phyloP scores from a whole-genome alignment of 352 stramenopile species.

The Phytophthora citrophthora region DNA sequence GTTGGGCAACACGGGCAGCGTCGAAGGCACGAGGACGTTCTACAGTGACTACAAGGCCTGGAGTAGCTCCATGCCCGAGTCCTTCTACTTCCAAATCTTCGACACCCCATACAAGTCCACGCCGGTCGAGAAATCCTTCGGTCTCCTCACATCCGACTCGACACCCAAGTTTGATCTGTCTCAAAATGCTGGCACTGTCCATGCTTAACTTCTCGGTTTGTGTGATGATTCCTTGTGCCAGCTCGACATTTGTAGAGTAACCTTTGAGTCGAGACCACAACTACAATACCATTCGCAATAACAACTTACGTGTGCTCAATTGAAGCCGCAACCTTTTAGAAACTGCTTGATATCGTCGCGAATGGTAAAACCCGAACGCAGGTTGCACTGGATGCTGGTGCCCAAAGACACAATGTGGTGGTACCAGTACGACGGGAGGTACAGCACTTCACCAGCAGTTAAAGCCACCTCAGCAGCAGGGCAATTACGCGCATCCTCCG shows the following conservation, averaged over 20 bases:
- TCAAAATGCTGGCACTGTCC: slow-evolving; percentile 8
- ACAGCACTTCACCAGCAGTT: slow-evolving; percentile 93
- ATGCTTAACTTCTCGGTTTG: background rate
- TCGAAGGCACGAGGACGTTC: slow-evolving; percentile 35
- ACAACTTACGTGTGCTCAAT: slow-evolving; percentile 3
- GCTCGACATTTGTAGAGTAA: slow-evolving; percentile 30
- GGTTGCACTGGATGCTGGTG: slow-evolving; percentile 96
- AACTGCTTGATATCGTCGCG: slow-evolving; percentile 45
- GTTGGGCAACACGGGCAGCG: slow-evolving; percentile 35
- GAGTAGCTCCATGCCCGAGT: slow-evolving; percentile 43
- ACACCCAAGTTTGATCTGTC: slow-evolving; percentile 30
- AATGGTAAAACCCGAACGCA: slow-evolving; percentile 62
- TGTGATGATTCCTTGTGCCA: slow-evolving; percentile 6
- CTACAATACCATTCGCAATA: slow-evolving; percentile 20
- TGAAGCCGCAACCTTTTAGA: slow-evolving; percentile 49
- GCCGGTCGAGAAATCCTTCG: slow-evolving; percentile 54
- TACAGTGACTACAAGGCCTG: slow-evolving; percentile 61
- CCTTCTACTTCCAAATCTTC: slow-evolving; percentile 80
- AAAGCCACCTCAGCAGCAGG: slow-evolving; percentile 91
- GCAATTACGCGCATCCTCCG: slow-evolving; percentile 51
- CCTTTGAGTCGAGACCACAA: slow-evolving; percentile 11
- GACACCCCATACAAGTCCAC: slow-evolving; percentile 56
- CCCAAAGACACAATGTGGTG: slow-evolving; percentile 96
- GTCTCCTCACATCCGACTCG: slow-evolving; percentile 43
- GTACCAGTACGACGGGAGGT: slow-evolving; percentile 95